phyloP scores from a whole-genome alignment of 1,284 basidiomycete genomes.

The Phellopilus nigrolimitatus region DNA sequence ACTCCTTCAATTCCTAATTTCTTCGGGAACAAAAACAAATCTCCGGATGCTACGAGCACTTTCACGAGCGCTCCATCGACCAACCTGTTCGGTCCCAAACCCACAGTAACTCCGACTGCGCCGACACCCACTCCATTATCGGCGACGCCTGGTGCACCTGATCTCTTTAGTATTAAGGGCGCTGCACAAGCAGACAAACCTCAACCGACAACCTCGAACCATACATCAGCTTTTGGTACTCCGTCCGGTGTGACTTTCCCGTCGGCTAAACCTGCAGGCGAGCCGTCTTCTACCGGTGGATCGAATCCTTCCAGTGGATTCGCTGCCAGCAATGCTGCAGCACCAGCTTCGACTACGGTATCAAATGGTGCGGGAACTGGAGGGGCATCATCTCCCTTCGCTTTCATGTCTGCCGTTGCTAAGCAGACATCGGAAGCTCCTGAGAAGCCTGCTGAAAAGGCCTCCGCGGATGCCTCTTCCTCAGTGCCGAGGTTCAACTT shows the following conservation, averaged over 20 bases:
- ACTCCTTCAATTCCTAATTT: background rate
- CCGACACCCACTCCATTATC: background rate
- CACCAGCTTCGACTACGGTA: background rate
- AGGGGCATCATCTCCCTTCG: background rate
- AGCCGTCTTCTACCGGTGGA: background rate
- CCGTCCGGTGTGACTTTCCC: background rate
- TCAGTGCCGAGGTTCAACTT: slow-evolving; percentile 13
- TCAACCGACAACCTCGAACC: background rate
- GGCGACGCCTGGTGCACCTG: background rate
- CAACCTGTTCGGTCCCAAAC: slow-evolving; percentile 9
- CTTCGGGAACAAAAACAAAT: background rate
- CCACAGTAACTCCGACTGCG: background rate
- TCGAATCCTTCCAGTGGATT: background rate
- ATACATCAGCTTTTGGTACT: background rate
- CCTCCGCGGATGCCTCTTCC: background rate
- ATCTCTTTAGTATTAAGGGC: slow-evolving; percentile 6
- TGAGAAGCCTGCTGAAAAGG: background rate
- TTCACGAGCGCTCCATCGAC: background rate
- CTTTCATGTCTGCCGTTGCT: background rate
- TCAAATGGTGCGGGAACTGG: background rate
- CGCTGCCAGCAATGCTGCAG: background rate
- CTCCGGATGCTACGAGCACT: background rate
- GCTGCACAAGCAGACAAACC: slow-evolving; percentile 12
- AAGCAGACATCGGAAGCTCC: background rate
- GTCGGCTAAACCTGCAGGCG: slow-evolving; percentile 1